These are phyloP conservation scores for Ascoidea rubescens DNA, from an alignment of 805 yeast genomes.

Conservation along the genomic window DNA sequence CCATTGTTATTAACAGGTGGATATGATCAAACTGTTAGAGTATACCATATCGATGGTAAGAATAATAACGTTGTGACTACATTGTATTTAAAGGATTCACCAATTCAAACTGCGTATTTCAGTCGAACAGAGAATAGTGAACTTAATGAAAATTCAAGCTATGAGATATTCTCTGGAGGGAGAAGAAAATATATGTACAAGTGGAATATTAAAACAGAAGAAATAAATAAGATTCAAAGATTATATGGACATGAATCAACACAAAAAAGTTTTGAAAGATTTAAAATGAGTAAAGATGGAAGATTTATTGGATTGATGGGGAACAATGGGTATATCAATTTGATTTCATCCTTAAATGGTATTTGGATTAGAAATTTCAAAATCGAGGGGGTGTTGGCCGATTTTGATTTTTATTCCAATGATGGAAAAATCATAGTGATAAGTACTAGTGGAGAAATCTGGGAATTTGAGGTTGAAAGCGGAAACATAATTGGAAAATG, in stretches of 20 bases:
- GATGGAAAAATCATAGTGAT: slow-evolving; percentile 37
- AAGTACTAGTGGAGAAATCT: slow-evolving; percentile 74
- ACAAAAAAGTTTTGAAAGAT: slow-evolving; percentile 80
- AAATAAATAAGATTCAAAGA: slow-evolving; percentile 72
- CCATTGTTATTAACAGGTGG: slow-evolving; percentile 87
- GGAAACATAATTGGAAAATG: slow-evolving; percentile 49
- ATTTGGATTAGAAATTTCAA: slow-evolving; percentile 81
- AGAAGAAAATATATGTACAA: slow-evolving; percentile 85
- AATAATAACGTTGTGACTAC: slow-evolving; percentile 71
- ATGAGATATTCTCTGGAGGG: slow-evolving; percentile 69
- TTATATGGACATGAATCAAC: slow-evolving; percentile 83
- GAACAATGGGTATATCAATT: slow-evolving; percentile 81
- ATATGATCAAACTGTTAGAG: slow-evolving; percentile 74
- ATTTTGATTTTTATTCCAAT: slow-evolving; percentile 52
- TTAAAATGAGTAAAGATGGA: slow-evolving; percentile 66
- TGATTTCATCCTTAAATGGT: slow-evolving; percentile 65
- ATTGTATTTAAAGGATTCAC: slow-evolving; percentile 63
- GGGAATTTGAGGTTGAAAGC: slow-evolving; percentile 59
- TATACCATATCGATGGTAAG: slow-evolving; percentile 86
- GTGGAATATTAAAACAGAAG: slow-evolving; percentile 72
- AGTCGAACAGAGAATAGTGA: slow-evolving; percentile 29
- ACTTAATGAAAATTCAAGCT: slow-evolving; percentile 25
- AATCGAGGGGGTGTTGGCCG: slow-evolving; percentile 76
- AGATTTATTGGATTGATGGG: slow-evolving; percentile 64
- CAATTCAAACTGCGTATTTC: slow-evolving; percentile 51